Conservation (phyloP, 352 stramenopile genomes). For the Pythium grandisporangium region DNA sequence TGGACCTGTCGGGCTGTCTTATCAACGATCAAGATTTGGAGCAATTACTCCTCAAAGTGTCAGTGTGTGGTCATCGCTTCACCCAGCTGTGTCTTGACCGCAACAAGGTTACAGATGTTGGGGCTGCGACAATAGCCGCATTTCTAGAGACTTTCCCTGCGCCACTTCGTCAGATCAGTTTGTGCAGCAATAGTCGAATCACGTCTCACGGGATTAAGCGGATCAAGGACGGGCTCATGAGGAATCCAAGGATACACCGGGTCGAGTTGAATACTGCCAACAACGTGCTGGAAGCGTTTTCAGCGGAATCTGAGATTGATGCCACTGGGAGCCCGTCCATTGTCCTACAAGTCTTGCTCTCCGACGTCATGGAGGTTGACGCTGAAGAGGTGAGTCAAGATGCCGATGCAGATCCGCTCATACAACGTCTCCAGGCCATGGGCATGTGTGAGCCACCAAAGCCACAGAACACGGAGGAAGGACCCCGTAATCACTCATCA, state of each 20-base stretch:
- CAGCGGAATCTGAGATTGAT: constrained; percentile 10
- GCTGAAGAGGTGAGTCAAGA: not conserved
- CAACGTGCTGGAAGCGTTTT: constrained; percentile 10
- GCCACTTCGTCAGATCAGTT: constrained; percentile 18
- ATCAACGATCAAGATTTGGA: constrained; percentile 30
- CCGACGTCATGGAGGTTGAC: too few relatives aligned
- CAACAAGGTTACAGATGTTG: constrained; percentile 30
- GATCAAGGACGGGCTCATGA: constrained; percentile 17
- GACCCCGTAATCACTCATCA: too few relatives aligned
- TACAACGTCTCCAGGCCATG: not conserved
- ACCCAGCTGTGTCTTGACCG: constrained; percentile 22
- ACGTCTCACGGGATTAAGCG: constrained; percentile 19
- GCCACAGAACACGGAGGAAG: too few relatives aligned
- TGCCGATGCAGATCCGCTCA: not conserved
- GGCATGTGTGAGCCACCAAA: not conserved
- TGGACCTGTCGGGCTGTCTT: constrained; percentile 20
- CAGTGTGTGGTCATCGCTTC: constrained; percentile 20
- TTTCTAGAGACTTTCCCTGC: constrained; percentile 26
- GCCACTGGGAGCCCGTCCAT: constrained; percentile 5
- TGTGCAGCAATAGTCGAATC: constrained; percentile 20
- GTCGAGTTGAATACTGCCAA: constrained; percentile 9
- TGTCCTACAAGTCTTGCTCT: constrained; percentile 4
- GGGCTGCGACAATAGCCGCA: constrained; percentile 20
- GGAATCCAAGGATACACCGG: constrained; percentile 21
- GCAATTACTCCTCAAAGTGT: constrained; percentile 30